Conservation (phyloP, 208 protist genomes). For the Wallacemonas collosoma region DNA sequence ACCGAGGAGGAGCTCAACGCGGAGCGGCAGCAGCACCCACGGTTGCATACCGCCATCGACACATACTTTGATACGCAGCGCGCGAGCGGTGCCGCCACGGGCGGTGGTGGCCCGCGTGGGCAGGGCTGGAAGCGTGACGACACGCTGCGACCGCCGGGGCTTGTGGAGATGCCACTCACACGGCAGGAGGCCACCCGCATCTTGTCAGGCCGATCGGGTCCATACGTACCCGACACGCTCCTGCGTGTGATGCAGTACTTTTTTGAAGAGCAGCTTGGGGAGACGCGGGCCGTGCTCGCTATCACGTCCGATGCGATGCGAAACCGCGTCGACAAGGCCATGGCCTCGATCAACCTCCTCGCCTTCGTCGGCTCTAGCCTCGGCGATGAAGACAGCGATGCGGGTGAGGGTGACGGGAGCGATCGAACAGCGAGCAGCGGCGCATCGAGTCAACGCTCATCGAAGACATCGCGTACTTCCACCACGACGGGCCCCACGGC, state of each 20-base stretch:
- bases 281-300: constrained; percentile 52
- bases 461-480: not conserved
- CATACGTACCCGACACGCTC: constrained; percentile 43
- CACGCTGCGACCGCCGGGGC: not conserved
- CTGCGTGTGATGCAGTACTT: constrained; percentile 54
- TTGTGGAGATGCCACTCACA: not conserved
- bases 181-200: constrained; percentile 6
- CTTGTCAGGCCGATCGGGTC: constrained; percentile 20
- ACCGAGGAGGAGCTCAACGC: constrained; percentile 1
- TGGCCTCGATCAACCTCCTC: constrained; percentile 53
- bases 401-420: constrained; percentile 33
- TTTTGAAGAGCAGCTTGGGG: constrained; percentile 61
- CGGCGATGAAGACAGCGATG: constrained; percentile 33
- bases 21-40: not conserved
- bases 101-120: not conserved
- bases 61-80: constrained; percentile 19
- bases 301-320: constrained; percentile 66
- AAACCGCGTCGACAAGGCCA: constrained; percentile 67
- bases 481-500: not conserved
- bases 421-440: constrained; percentile 9
- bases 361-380: constrained; percentile 50
- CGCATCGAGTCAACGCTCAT: not conserved
- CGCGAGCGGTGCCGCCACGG: not conserved
- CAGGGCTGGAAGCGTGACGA: constrained; percentile 15
- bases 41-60: constrained; percentile 10